Conservation (phyloP, 73 alveolate genomes). For the Uronychia setigera region DNA sequence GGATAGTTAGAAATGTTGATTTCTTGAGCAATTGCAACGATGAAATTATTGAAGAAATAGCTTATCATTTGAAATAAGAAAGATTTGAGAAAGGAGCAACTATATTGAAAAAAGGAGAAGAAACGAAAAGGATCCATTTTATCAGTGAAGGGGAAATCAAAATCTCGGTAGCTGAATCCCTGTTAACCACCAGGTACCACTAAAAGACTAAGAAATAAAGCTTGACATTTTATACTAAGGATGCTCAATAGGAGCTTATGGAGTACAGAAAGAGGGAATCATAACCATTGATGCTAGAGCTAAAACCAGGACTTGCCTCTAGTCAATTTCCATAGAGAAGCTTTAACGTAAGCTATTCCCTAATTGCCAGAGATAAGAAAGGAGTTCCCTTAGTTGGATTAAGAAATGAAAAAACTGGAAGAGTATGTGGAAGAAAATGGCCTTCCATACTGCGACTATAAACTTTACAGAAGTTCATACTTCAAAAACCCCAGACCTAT, state of each 20-base stretch:
- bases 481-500: not conserved
- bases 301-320: not conserved
- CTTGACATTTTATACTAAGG: slow-evolving; percentile 4
- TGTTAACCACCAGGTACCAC: not conserved
- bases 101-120: slow-evolving; percentile 5
- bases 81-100: not conserved
- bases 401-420: slow-evolving; percentile 8
- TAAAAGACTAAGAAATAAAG: not conserved
- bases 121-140: not conserved
- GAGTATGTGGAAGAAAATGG: slow-evolving; percentile 51
- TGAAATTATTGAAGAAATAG: not conserved
- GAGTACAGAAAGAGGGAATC: not conserved
- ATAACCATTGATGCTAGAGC: not conserved
- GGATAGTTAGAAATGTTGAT: not conserved
- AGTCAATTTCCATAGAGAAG: not conserved
- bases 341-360: not conserved
- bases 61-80: not conserved
- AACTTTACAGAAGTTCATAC: slow-evolving; percentile 16
- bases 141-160: slow-evolving; percentile 10
- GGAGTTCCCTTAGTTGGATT: slow-evolving; percentile 1
- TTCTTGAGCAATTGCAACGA: not conserved
- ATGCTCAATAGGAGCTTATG: not conserved
- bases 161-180: not conserved
- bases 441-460: slow-evolving; percentile 49
- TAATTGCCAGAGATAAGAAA: not conserved